phyloP scores from a whole-genome alignment of 192 early-diverging fungal species.

The Pecoramyces ruminantium region DNA sequence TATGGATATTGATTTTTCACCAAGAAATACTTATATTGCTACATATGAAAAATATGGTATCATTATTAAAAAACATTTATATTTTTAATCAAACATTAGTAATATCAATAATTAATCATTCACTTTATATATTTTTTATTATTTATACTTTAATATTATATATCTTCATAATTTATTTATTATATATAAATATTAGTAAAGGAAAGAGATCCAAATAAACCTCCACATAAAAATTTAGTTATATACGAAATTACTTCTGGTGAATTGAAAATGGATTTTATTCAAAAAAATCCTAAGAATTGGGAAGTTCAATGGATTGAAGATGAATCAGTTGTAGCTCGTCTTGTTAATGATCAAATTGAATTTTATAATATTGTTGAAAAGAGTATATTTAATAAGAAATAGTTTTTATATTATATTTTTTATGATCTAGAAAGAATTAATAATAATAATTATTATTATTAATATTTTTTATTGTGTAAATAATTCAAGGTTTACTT shows the following conservation, averaged over 20 bases:
- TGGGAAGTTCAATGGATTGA: slow-evolving; percentile 89
- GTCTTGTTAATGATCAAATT: slow-evolving; percentile 71
- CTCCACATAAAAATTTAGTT: slow-evolving; percentile 56
- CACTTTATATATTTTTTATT: no score
- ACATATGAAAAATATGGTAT: slow-evolving; percentile 76
- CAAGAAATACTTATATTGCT: slow-evolving; percentile 70
- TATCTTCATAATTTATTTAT: slow-evolving; percentile 1
- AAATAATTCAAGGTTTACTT: not conserved
- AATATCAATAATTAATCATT: no score
- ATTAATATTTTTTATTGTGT: not conserved
- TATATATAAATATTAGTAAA: slow-evolving; percentile 26
- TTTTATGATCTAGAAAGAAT: no score
- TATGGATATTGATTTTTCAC: slow-evolving; percentile 80
- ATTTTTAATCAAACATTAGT: no score
- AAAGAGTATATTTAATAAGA: no score
- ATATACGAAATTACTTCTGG: slow-evolving; percentile 67
- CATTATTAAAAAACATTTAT: no score
- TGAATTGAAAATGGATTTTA: slow-evolving; percentile 46
- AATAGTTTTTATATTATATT: no score
- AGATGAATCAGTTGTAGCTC: slow-evolving; percentile 72
- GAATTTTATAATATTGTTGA: slow-evolving; percentile 65
- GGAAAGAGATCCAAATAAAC: slow-evolving; percentile 30
- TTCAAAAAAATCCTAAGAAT: slow-evolving; percentile 60
- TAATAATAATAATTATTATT: no score
- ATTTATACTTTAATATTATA: slow-evolving; percentile 3